These are phyloP conservation scores for Lactuca saligna DNA, from an alignment of 129 eudicot species.

Conservation along the genomic window DNA sequence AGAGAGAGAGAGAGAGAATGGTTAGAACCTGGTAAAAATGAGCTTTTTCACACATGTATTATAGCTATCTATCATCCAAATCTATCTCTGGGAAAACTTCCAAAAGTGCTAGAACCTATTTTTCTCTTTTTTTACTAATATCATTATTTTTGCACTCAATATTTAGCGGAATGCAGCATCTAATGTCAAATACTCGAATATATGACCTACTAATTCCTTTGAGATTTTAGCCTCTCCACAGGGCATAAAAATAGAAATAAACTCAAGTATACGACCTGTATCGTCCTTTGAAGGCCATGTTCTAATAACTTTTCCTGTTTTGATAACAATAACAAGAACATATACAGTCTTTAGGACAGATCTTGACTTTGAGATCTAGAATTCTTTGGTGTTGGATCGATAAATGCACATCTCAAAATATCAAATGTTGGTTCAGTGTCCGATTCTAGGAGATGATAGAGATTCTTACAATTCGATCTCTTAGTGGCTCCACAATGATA, in stretches of 20 bases:
- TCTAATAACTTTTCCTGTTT: conserved; percentile 35
- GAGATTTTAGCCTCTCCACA: conserved; percentile 58
- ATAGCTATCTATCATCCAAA: conserved; percentile 63
- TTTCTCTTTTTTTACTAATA: conserved; percentile 54
- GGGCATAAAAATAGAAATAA: conserved; percentile 69
- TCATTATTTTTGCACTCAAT: conserved; percentile 24
- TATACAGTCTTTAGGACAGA: conserved; percentile 59
- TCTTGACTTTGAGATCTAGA: too few relatives aligned
- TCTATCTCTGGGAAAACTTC: conserved; percentile 69
- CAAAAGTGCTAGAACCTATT: conserved; percentile 63
- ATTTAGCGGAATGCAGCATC: conserved; percentile 41
- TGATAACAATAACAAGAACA: conserved; percentile 57
- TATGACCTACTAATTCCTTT: conserved; percentile 48
- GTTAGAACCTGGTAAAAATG: conserved; percentile 72
- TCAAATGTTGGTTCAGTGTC: too few relatives aligned
- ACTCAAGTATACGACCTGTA: conserved; percentile 54
- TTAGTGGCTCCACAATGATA: too few relatives aligned
- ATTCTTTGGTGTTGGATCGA: too few relatives aligned
- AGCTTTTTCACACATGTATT: conserved; percentile 65
- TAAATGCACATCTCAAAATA: too few relatives aligned
- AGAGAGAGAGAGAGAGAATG: not conserved
- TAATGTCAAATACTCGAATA: conserved; percentile 69
- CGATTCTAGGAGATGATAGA: too few relatives aligned
- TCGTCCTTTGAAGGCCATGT: conserved; percentile 87
- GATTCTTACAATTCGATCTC: too few relatives aligned